These are phyloP conservation scores for Nepenthes mirabilis DNA, from an alignment of 148 eudicot species.

Conservation along the genomic window DNA sequence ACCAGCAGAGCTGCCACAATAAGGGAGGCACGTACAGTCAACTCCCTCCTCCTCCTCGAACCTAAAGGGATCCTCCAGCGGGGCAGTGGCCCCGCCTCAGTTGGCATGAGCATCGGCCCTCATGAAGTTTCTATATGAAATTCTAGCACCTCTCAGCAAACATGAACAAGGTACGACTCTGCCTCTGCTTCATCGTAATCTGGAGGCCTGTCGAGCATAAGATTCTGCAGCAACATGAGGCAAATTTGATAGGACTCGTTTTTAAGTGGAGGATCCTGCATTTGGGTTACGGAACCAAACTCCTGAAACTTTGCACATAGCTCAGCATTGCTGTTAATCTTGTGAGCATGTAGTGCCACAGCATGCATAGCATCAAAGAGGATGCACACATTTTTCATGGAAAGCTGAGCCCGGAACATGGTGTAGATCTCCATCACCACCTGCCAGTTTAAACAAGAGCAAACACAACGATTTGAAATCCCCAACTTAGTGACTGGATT, in stretches of 20 bases:
- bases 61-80: constrained; percentile 69
- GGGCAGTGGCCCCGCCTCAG: constrained; percentile 16
- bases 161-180: constrained; percentile 58
- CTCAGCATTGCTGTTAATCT: constrained; percentile 50
- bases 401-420: constrained; percentile 48
- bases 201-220: constrained; percentile 45
- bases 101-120: constrained; percentile 21
- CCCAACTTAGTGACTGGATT: too few relatives aligned
- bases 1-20: constrained; percentile 77
- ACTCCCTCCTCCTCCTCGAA: constrained; percentile 63
- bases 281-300: constrained; percentile 61
- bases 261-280: constrained; percentile 98
- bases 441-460: constrained; percentile 21
- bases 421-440: constrained; percentile 85
- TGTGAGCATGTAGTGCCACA: constrained; percentile 74
- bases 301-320: constrained; percentile 71
- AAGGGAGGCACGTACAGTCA: constrained; percentile 75
- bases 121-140: constrained; percentile 54
- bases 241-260: constrained; percentile 90
- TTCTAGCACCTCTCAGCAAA: constrained; percentile 69
- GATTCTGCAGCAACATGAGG: constrained; percentile 80
- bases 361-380: constrained; percentile 57
- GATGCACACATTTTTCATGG: constrained; percentile 44
- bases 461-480: background rate
- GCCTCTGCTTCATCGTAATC: constrained; percentile 42